Evolutionary conservation across 75 land plant genomes (phyloP).

Genomic region (Cryptomeria japonica): DNA sequence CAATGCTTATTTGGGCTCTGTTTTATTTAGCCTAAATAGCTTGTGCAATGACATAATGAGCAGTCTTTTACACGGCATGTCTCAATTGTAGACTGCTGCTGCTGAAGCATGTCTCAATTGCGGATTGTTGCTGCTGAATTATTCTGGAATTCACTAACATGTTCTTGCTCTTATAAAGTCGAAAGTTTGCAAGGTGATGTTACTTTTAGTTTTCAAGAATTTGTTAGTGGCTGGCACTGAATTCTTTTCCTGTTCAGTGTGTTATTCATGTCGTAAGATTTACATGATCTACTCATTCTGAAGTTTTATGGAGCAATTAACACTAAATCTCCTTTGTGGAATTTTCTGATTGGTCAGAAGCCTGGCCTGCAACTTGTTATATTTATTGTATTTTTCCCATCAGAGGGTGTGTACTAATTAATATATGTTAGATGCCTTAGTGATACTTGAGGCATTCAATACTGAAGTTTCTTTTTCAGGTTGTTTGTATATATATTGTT

Average conservation of each 20-base stretch:
- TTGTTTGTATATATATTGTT: slow-evolving; percentile 9
- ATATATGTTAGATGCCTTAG: slow-evolving; percentile 1
- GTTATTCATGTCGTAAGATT: not conserved
- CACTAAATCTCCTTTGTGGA: slow-evolving; percentile 3
- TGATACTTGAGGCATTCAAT: not conserved
- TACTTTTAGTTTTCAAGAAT: not conserved
- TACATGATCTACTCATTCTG: not conserved
- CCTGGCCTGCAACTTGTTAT: slow-evolving; percentile 8
- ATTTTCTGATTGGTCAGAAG: not conserved
- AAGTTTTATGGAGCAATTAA: slow-evolving; percentile 6
- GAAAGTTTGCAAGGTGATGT: not conserved
- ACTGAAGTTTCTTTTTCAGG: slow-evolving; percentile 3
- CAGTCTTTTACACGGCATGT: not conserved
- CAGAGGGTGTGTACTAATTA: slow-evolving; percentile 10
- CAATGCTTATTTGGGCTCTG: not conserved
- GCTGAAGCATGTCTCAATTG: slow-evolving; percentile 4
- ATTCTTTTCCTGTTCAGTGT: not conserved
- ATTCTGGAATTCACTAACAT: slow-evolving; percentile 5
- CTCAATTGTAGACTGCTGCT: not conserved
- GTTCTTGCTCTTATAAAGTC: not conserved
- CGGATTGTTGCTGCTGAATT: not conserved
- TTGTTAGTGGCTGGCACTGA: not conserved
- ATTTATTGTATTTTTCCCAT: slow-evolving; percentile 16
- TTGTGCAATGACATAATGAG: not conserved
- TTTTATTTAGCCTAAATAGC: slow-evolving; percentile 1